Evolutionary conservation across 1,139 yeast genomes (phyloP), one percentile per base, ranked within the genome.

Genomic region (Entelexis paramagnoliae): DNA sequence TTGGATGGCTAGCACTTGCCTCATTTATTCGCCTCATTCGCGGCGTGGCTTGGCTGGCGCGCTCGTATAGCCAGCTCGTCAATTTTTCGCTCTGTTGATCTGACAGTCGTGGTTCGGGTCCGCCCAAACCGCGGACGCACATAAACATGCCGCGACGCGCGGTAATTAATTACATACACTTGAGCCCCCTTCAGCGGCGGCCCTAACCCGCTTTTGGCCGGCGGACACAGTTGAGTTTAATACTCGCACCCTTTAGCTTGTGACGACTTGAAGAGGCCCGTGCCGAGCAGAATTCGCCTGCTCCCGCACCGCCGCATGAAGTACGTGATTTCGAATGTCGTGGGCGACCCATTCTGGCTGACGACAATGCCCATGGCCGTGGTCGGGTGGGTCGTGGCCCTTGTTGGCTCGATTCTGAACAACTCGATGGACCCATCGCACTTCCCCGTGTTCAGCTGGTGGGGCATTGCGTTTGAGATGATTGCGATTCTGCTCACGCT

Each of bases 381-480:
- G 11, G 63, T 68, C 46, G 73, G 73, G 48, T 91, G 97, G 97
- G 72, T 87, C 55, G 77, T 91, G 46, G 85, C 95, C 11, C 73
- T 91, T 52, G 93, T 82, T 4, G 96, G 96, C 1, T 86, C 95
- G 13, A 81, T 84, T 16, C 81, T 93, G 1, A 70, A 81, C 16
- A 61, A 60, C 42, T 62, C 61, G 13, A 52, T 60, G 1, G 65
- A 66, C 43, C 52, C 67, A 6, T 34, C 44, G 14, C 44, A 56
- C 49, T 86, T 81, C 65, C 96, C 96, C 1, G 78, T 80, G 59
- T 84, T 91, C 67, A 78, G 93, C 9, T 91, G 98, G 98, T 91
- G 98, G 98, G 95, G 95, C 3, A 68, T 91, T n/a, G 91, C 84
- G 8, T 91, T 80, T 63, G 80, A 91, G 68, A 71, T 88, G 34